A percentile compares a stretch with the other conserved stretches of the same genome.
Conservation (phyloP, 352 stramenopile species). For the Phytophthora lateralis region DNA sequence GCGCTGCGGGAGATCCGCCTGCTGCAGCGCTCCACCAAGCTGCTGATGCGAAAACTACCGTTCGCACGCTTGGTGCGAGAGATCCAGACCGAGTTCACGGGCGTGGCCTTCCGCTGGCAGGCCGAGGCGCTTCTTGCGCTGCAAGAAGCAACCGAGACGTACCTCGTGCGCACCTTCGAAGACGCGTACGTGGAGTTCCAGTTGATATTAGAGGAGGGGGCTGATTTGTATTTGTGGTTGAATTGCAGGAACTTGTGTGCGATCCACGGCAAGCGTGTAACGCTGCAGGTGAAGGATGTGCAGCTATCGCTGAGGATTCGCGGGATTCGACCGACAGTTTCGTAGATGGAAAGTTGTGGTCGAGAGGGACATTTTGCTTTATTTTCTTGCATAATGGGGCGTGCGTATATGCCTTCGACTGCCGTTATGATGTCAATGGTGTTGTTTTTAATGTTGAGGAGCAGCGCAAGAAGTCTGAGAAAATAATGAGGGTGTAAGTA, state of each 20-base stretch:
- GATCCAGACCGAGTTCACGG: constrained; percentile 90
- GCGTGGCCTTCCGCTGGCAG: constrained; percentile 89
- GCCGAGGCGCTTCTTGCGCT: constrained; percentile 91
- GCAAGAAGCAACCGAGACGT: constrained; percentile 94
- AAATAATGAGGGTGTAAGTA: too few species aligned
- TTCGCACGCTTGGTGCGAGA: constrained; percentile 96
- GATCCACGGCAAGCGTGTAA: constrained; percentile 96
- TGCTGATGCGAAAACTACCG: constrained; percentile 96
- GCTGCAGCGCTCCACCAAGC: constrained; percentile 95
- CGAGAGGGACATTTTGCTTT: constrained; percentile 18
- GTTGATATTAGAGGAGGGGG: neutral
- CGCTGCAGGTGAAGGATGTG: constrained; percentile 96
- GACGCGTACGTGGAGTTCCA: constrained; percentile 70
- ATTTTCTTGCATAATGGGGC: constrained; percentile 18
- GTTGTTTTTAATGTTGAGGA: constrained; percentile 4
- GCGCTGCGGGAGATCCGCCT: constrained; percentile 96
- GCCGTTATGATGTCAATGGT: constrained; percentile 2
- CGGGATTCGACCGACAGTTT: constrained; percentile 53
- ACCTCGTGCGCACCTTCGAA: constrained; percentile 96
- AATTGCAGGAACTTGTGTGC: constrained; percentile 93
- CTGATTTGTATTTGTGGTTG: constrained; percentile 6
- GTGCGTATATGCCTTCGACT: constrained; percentile 2
- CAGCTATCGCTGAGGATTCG: constrained; percentile 94
- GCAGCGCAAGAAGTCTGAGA: too few species aligned
- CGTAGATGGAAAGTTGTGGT: constrained; percentile 16